A percentile compares a stretch with the other conserved stretches of the same genome.
phyloP scores from a whole-genome alignment of 2,329 filamentous ascomycete genomes.

The Arthrinium puccinioides region DNA sequence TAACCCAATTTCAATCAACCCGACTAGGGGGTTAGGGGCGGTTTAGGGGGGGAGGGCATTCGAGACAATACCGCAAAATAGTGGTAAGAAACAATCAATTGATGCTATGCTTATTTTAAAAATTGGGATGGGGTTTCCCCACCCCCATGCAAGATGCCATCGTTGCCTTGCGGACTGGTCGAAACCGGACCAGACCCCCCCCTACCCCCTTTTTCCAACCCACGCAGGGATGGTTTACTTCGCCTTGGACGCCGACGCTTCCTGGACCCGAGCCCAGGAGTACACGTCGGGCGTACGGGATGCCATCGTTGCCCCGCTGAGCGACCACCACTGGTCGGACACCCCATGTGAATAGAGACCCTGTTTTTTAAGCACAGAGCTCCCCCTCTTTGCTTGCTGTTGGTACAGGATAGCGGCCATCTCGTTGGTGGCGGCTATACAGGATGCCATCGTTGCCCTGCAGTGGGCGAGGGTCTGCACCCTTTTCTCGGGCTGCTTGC shows the following conservation, averaged over 20 bases:
- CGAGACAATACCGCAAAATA: too few relatives aligned
- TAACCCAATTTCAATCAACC: too few relatives aligned
- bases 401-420: slow-evolving; percentile 7
- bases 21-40: too few relatives aligned
- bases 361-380: too few relatives aligned
- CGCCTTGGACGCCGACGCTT: too few relatives aligned
- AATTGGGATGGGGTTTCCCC: background rate
- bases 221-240: background rate
- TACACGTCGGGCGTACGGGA: slow-evolving; percentile 15
- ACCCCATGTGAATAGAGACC: slow-evolving; percentile 4
- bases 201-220: slow-evolving; percentile 11
- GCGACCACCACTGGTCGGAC: slow-evolving; percentile 10
- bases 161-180: slow-evolving; percentile 18
- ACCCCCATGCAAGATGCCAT: slow-evolving; percentile 18
- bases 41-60: too few relatives aligned
- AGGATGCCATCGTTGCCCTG: slow-evolving; percentile 27
- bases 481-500: slow-evolving; percentile 6
- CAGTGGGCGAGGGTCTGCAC: slow-evolving; percentile 9
- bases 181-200: slow-evolving; percentile 11
- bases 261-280: background rate
- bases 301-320: slow-evolving; percentile 21
- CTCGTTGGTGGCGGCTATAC: slow-evolving; percentile 7
- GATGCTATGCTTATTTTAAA: background rate
- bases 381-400: slow-evolving; percentile 1
- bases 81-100: background rate